Conservation (phyloP, 73 alveolate species). For the Symbiodinium pilosum region DNA sequence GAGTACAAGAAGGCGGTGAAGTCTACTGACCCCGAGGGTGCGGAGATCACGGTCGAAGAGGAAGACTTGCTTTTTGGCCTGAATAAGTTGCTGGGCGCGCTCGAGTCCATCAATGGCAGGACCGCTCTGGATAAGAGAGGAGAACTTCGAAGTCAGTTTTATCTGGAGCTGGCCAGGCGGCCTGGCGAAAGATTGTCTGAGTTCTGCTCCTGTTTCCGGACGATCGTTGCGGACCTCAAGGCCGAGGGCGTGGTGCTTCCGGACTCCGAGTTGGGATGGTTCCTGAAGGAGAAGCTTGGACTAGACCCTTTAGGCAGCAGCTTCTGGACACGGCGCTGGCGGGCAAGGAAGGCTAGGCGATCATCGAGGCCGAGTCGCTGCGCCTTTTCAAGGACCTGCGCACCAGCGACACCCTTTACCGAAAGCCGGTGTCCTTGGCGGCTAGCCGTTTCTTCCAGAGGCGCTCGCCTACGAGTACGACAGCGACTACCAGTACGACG, state of each 20-base stretch:
- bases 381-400: constrained; percentile 11
- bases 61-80: not conserved
- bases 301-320: not conserved
- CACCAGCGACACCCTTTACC: not conserved
- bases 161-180: not conserved
- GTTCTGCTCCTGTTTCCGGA: constrained; percentile 10
- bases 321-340: not conserved
- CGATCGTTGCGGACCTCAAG: not conserved
- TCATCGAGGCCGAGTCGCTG: not conserved
- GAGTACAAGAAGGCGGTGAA: not conserved
- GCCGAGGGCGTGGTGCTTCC: constrained; percentile 14
- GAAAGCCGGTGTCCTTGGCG: not conserved
- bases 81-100: not conserved
- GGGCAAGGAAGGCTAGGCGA: not conserved
- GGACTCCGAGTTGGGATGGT: constrained; percentile 23
- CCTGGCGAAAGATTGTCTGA: constrained; percentile 8
- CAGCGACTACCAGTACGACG: not conserved
- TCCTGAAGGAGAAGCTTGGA: constrained; percentile 24
- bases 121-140: constrained; percentile 25
- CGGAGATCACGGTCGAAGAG: not conserved
- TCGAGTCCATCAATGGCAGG: constrained; percentile 10
- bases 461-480: not conserved
- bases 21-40: not conserved
- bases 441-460: not conserved
- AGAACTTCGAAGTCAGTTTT: not conserved